Evolutionary conservation across 305 asterid genomes (phyloP).

Genomic region (Fraxinus sp.): DNA sequence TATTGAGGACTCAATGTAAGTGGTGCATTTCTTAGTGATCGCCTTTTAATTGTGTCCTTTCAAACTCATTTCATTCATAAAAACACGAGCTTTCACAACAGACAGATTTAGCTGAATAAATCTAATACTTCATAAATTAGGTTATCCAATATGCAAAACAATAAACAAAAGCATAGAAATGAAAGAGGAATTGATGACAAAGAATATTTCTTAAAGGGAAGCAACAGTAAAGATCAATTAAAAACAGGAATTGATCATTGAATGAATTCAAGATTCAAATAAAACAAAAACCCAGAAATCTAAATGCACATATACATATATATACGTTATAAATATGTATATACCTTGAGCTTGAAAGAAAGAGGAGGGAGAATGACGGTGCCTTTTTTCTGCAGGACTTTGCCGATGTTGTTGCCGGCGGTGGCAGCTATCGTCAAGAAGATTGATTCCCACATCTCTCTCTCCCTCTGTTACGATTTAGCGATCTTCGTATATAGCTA

Average conservation of each 20-base stretch:
- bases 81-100: background rate
- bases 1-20: background rate
- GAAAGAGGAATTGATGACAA: background rate
- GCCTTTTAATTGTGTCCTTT: background rate
- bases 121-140: background rate
- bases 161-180: background rate
- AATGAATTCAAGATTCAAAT: background rate
- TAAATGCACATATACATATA: background rate
- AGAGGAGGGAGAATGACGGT: constrained; percentile 97
- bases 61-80: background rate
- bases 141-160: background rate
- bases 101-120: background rate
- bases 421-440: constrained; percentile 86
- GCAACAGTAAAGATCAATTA: background rate
- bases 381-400: constrained; percentile 96
- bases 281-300: background rate
- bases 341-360: constrained; percentile 94
- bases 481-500: background rate
- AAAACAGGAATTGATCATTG: background rate
- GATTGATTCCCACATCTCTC: constrained; percentile 78
- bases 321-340: background rate
- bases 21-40: background rate
- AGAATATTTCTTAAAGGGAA: background rate
- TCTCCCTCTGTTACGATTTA: background rate
- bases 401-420: constrained; percentile 97